Evolutionary conservation across 1,139 yeast genomes (phyloP), one percentile per base, ranked within the genome.

Genomic region (Pichia sp.): DNA sequence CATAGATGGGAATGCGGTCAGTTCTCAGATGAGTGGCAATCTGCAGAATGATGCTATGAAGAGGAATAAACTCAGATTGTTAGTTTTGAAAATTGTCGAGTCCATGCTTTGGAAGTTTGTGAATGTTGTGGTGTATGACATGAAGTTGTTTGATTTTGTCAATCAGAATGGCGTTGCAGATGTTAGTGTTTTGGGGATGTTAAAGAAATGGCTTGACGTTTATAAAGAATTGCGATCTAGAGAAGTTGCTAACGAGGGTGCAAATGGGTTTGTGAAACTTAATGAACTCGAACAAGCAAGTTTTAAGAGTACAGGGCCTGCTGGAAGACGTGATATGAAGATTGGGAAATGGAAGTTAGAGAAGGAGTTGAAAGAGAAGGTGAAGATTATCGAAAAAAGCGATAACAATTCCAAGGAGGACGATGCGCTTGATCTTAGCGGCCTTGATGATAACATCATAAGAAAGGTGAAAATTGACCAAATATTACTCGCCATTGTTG

Each of bases 321-420:
- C 72, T 15, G 55, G 62, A 20, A 69, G 72, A 46, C 65, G 96
- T 45, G 77, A 77, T 18, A 81, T 74, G 37, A 88, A 87, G 56
- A 85, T 88, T 40, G 80, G 72, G 18, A 70, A 74, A 48, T 82
- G 67, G 56, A 79, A 73, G 51, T 56, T 66, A 20, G 87, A 79
- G 46, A 77, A 73, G 51, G 69, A 67, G 25, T 59, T 84, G 36
- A 62, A 58, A n/a, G 52, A 46, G 2, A 67, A 68, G 42, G 48
- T 83, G 4, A 43, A 53, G 12, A 28, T 48, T 10, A 29, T 58
- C 12, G 41, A 40, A 51, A 22, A 53, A 68, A 33, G 14, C 6
- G 35, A 34, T 7, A 29, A 7, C 4, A 10, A 17, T 14, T 17
- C 18, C 9, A 22, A 15, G 13, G 23, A 13, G 5, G 41, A 41